Evolutionary conservation across 1,139 yeast genomes (phyloP), one percentile per base, ranked within the genome.

Genomic region (Wickerhamomyces sp.): DNA sequence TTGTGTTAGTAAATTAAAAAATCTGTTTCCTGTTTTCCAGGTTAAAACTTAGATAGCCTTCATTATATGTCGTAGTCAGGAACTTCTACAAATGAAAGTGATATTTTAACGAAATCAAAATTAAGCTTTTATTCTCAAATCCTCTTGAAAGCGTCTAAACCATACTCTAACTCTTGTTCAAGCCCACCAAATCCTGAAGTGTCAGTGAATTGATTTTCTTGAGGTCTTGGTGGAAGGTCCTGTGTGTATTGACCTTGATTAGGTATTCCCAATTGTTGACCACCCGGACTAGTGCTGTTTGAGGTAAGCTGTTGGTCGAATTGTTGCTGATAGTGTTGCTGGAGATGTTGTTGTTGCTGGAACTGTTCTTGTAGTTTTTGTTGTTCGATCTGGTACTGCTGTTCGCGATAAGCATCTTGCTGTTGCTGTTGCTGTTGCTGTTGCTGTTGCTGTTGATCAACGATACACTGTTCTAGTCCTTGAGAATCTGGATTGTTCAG

Each of bases 101-200:
- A n/a, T n/a, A n/a, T n/a, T n/a, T n/a, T n/a, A n/a, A n/a, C n/a
- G n/a, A n/a, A n/a, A n/a, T n/a, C n/a, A n/a, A n/a, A n/a, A n/a
- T n/a, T n/a, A n/a, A n/a, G n/a, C n/a, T n/a, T n/a, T n/a, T n/a
- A n/a, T n/a, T n/a, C n/a, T 18, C 15, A 30, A 8, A 38, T 10
- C 27, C 35, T 36, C 16, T 33, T 40, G 26, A 26, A 41, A 9
- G 34, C 52, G 54, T 76, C 83, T 27, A 76, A 55, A 1, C 82
- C 83, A 51, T 66, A 75, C 38, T 75, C 81, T 41, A 77, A 52
- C 39, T 77, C 85, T 41, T 67, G 70, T 45, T 78, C 85, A 26
- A 76, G 52, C 31, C 70, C 75, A 23, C 61, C 57, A 22, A 62
- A 54, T 25, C 62, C 62, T 4, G 21, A 6, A 4, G 6, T 11